Base-by-base conservation (phyloP, 768 basidiomycete species). In the Rossbeevera mucosa region DNA sequence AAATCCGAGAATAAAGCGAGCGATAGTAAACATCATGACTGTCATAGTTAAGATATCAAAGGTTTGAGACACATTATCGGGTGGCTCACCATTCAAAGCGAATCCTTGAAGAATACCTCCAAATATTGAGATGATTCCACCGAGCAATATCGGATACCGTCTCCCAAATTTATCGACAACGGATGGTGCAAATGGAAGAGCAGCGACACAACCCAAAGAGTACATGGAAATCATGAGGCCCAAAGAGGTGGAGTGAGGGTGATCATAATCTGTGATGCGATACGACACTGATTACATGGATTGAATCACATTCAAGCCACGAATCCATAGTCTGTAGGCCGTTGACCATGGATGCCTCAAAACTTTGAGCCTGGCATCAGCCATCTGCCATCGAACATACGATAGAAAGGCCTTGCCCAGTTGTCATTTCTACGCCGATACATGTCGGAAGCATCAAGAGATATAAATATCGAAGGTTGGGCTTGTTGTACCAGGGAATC, bases 301-400 rank as follows among this genome's bases (percentile, higher is more conserved):
- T n/a, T 1, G 7, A 46, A 75, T 56, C 43, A 83, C 82, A 83
- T 4, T 66, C 67, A 56, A 78, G 72, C 80, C 80, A 84, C 0
- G 80, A 77, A 20, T 74, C 64, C 3, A 83, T 80, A 0, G 80
- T 79, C 63, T 84, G 82, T 38, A 84, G 59, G 31, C 80, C 81
- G 58, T 81, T 83, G 60, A 83, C 71, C 80, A 83, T 83, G 5
- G 80, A 80, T 0, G 82, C 80, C 7, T 64, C 62, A 16, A 61
- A 61, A 0, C 61, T 62, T 48, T 49, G 31, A 31, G 31, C 4
- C 1, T 18, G 2, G 1, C 1, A n/a, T 63, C 43, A 63, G 24
- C 13, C 16, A 12, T 13, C 18, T 16, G 1, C 12, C 1, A 9
- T 4, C 1, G n/a, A 41, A 8, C 18, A 22, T 0, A 5, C 13